Percentiles rank a stretch among this genome's conserved stretches.
Conservation (phyloP, 768 basidiomycete genomes). For the Dentipellis sp. region DNA sequence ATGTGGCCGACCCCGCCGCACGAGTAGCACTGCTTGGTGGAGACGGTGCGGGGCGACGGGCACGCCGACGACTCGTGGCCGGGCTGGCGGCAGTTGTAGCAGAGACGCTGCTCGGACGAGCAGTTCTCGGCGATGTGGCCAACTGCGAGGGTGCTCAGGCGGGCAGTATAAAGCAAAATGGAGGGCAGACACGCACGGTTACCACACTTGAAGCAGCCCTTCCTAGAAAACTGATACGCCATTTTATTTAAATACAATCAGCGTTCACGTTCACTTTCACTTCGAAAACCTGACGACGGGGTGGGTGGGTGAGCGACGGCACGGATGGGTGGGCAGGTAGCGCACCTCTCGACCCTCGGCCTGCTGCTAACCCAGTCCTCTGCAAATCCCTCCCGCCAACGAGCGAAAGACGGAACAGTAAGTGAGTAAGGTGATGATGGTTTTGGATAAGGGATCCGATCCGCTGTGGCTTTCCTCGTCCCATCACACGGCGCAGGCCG, state of each 20-base stretch:
- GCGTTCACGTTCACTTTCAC: background rate
- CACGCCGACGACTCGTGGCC: conserved; percentile 89
- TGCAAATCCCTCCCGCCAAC: conserved; percentile 10
- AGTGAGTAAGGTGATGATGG: conserved; percentile 13
- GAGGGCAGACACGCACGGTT: conserved; percentile 51
- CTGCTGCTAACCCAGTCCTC: conserved; percentile 6
- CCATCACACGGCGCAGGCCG: background rate
- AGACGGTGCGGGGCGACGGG: conserved; percentile 71
- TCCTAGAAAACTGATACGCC: conserved; percentile 79
- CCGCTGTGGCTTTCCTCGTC: background rate
- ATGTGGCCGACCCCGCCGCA: conserved; percentile 91
- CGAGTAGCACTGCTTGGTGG: conserved; percentile 87
- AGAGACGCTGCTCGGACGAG: conserved; percentile 79
- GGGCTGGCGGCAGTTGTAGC: conserved; percentile 93
- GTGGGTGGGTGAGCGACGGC: background rate
- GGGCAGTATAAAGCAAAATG: background rate
- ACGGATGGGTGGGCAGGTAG: background rate
- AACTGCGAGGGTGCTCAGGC: conserved; percentile 35
- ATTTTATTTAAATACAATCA: conserved; percentile 34
- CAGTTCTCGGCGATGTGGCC: conserved; percentile 93
- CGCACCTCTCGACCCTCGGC: conserved; percentile 13
- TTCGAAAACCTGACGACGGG: background rate
- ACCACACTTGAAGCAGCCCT: conserved; percentile 91
- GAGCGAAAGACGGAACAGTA: conserved; percentile 9
- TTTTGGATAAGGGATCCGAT: conserved; percentile 1